A percentile compares a stretch with the other conserved stretches of the same genome.
Conservation (phyloP, 306 rosid genomes). For the Rubus idaeus region DNA sequence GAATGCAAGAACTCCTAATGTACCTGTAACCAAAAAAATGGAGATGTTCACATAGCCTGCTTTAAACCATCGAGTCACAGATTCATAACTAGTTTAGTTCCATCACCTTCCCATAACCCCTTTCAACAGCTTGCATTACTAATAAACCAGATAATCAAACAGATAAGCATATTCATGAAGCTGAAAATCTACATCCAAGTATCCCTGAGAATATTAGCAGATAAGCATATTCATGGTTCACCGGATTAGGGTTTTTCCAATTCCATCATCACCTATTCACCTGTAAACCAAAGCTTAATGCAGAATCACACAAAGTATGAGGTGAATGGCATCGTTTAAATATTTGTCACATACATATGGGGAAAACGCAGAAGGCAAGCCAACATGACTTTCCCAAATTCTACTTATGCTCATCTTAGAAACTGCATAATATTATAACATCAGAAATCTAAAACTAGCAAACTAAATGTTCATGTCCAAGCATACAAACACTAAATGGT, state of each 20-base stretch:
- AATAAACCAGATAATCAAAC: background rate
- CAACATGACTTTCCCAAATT: background rate
- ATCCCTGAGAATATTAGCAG: background rate
- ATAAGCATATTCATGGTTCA: background rate
- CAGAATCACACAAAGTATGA: background rate
- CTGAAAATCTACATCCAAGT: background rate
- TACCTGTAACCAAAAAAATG: background rate
- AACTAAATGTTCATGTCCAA: conserved; percentile 31
- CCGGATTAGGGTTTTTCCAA: too few species aligned
- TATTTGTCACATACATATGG: background rate
- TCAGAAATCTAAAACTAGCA: conserved; percentile 22
- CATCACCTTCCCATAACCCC: too few species aligned
- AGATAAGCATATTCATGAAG: background rate
- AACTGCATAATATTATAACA: background rate
- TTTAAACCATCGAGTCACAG: too few species aligned
- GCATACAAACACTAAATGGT: conserved; percentile 26
- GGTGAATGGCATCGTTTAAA: background rate
- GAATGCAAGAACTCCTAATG: background rate
- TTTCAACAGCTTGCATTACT: too few species aligned
- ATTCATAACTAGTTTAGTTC: too few species aligned
- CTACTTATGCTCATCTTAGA: background rate
- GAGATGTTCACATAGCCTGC: too few species aligned
- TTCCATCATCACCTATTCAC: background rate
- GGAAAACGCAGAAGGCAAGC: background rate
- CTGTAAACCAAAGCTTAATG: background rate